Conservation (phyloP, 2,329 filamentous ascomycete genomes). For the Scolecobasidium constrictum region DNA sequence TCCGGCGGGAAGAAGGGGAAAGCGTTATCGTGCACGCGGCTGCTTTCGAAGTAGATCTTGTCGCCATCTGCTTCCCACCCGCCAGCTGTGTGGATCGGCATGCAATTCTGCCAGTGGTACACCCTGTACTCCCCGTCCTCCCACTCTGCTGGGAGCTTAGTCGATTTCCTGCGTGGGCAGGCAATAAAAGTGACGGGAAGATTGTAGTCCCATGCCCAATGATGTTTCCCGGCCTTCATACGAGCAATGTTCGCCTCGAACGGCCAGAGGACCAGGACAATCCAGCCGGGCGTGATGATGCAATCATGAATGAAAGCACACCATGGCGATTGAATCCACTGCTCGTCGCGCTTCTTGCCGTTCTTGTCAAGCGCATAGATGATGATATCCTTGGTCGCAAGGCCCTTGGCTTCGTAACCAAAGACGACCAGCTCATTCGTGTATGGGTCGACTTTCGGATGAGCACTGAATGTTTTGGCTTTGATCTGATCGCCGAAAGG, state of each 20-base stretch:
- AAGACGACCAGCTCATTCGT: conserved; percentile 31
- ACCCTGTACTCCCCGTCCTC: too few species aligned
- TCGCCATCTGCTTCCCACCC: too few species aligned
- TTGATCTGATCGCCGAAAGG: neutral
- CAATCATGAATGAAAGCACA: too few species aligned
- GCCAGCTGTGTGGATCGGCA: too few species aligned
- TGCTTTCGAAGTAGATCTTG: too few species aligned
- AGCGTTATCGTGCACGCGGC: too few species aligned
- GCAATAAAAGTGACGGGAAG: neutral
- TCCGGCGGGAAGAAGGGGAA: too few species aligned
- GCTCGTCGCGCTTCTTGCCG: neutral
- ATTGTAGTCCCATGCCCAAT: neutral
- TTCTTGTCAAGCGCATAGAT: neutral
- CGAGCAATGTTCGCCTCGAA: neutral
- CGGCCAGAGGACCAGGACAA: too few species aligned
- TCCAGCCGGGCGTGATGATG: too few species aligned
- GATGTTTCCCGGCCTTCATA: neutral
- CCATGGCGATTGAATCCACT: neutral
- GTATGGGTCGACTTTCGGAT: conserved; percentile 33
- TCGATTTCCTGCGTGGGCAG: neutral
- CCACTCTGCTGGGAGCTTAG: too few species aligned
- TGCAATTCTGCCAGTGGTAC: too few species aligned
- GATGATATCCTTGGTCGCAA: neutral
- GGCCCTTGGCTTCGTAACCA: conserved; percentile 30
- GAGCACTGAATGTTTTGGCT: conserved; percentile 27